Conservation (phyloP, 257 asterid species). For the Scutellaria baicalensis region DNA sequence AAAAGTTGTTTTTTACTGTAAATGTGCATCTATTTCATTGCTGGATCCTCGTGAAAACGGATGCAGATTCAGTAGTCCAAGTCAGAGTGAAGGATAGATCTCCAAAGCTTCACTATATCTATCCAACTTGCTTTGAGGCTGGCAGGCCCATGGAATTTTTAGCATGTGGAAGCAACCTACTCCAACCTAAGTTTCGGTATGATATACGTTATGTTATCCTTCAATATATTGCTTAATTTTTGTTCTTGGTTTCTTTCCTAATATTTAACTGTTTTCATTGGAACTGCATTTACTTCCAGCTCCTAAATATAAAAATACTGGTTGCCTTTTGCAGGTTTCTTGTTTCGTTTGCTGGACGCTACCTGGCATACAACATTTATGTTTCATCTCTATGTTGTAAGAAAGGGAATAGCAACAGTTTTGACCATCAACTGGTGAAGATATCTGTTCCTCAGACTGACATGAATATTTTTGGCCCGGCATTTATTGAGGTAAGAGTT, state of each 20-base stretch:
- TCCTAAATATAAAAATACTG: not conserved
- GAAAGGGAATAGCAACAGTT: constrained; percentile 30
- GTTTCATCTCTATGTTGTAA: constrained; percentile 40
- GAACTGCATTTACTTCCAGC: not conserved
- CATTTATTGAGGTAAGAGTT: constrained; percentile 71
- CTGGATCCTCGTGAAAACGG: constrained; percentile 32
- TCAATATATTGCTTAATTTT: not conserved
- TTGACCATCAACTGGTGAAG: constrained; percentile 64
- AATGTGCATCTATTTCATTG: constrained; percentile 1
- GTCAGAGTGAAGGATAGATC: constrained; percentile 46
- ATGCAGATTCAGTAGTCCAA: constrained; percentile 55
- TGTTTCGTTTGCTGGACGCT: constrained; percentile 72
- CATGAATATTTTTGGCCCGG: constrained; percentile 58
- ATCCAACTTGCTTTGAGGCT: constrained; percentile 84
- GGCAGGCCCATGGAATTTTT: constrained; percentile 85
- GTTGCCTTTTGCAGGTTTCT: constrained; percentile 53
- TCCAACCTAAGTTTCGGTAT: constrained; percentile 81
- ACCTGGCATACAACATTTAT: constrained; percentile 44
- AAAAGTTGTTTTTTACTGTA: not conserved
- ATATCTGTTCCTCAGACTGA: constrained; percentile 59
- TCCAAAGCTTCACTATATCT: constrained; percentile 75
- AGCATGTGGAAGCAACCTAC: constrained; percentile 79
- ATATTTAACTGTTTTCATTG: not conserved
- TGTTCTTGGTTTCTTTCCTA: not conserved
- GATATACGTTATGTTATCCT: not conserved